phyloP scores from a whole-genome alignment of 257 asterid species.

The Vinca minor region DNA sequence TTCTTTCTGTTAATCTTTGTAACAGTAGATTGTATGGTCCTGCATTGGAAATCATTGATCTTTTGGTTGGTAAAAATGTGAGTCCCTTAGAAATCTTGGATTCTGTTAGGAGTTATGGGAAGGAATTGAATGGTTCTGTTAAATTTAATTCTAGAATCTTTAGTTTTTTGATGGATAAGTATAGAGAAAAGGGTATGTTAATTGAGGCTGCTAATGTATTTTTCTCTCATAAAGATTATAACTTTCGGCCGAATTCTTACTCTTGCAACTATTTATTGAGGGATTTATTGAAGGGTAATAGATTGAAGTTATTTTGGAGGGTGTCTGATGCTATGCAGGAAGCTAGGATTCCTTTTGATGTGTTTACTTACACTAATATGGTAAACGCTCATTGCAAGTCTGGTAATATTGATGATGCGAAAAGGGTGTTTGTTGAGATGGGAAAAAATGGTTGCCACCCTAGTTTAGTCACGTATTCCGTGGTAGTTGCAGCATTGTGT shows the following conservation, averaged over 20 bases:
- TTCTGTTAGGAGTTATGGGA: conserved; percentile 5
- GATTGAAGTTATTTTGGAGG: conserved; percentile 19
- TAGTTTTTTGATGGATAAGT: conserved; percentile 16
- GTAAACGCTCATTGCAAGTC: conserved; percentile 14
- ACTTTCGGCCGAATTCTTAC: conserved; percentile 10
- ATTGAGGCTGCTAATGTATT: conserved; percentile 15
- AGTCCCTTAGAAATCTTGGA: conserved; percentile 8
- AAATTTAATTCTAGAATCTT: conserved; percentile 7
- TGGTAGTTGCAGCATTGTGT: conserved; percentile 18
- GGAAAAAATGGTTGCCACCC: conserved; percentile 13
- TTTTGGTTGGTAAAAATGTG: not conserved
- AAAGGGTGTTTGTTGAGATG: conserved; percentile 16
- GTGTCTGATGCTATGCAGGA: conserved; percentile 14
- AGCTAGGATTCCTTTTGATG: conserved; percentile 8
- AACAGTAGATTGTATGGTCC: conserved; percentile 7
- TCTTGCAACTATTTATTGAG: conserved; percentile 10
- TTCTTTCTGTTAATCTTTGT: conserved; percentile 13
- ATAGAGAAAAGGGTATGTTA: conserved; percentile 11
- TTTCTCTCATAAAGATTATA: conserved; percentile 4
- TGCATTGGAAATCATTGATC: conserved; percentile 6
- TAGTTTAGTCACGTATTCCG: conserved; percentile 7
- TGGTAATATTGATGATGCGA: conserved; percentile 14
- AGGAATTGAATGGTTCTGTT: not conserved
- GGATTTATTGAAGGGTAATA: conserved; percentile 12
- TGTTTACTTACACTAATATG: conserved; percentile 9